Conservation (phyloP, 176 grass and related monocot species). For the Cymbopogon citratus region DNA sequence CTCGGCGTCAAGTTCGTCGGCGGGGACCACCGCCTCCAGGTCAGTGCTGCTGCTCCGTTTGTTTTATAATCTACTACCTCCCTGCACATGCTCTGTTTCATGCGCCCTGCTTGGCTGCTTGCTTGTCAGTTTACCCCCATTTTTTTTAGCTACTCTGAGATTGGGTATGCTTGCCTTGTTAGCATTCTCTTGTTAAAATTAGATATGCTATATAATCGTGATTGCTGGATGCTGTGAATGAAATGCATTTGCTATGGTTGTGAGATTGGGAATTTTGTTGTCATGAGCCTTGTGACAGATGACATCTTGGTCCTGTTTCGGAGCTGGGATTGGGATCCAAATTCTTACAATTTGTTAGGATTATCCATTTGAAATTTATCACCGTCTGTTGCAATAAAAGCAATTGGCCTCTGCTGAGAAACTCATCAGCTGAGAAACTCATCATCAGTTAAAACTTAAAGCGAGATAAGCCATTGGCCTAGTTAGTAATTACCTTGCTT, state of each 20-base stretch:
- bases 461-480: background rate
- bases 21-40: conserved; percentile 82
- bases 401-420: background rate
- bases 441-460: too few relatives aligned
- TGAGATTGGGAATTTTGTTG: background rate
- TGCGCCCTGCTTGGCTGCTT: too few relatives aligned
- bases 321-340: background rate
- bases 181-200: background rate
- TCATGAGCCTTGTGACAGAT: background rate
- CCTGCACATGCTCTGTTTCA: background rate
- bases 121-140: too few relatives aligned
- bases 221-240: background rate
- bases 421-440: too few relatives aligned
- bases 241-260: background rate
- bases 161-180: background rate
- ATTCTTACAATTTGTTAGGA: background rate
- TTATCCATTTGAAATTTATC: background rate
- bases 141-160: background rate
- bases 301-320: background rate
- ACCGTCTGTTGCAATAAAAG: background rate
- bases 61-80: background rate
- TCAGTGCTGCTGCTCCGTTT: background rate
- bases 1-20: conserved; percentile 78
- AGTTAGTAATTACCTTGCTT: background rate
- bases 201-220: background rate